A percentile compares a stretch with the other conserved stretches of the same genome.
Evolutionary conservation across 768 basidiomycete genomes (phyloP).

Genomic region (Lanmaoa pseudosensibilis): DNA sequence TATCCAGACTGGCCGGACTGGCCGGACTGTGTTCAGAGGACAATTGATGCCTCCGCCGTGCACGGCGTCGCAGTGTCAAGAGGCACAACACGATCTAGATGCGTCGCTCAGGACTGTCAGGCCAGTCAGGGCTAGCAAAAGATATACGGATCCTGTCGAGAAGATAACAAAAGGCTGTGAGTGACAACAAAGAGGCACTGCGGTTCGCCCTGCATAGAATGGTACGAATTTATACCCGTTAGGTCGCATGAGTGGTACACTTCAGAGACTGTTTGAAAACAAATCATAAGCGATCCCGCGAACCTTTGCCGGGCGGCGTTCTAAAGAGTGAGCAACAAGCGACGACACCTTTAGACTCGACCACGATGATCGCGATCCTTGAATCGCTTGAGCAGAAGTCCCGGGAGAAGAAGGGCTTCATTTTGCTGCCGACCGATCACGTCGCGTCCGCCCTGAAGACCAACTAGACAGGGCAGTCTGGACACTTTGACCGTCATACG

Average conservation of each 20-base stretch:
- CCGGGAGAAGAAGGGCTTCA: conserved; percentile 17
- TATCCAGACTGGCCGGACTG: neutral
- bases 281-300: conserved; percentile 32
- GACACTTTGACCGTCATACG: neutral
- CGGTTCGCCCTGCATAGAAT: neutral
- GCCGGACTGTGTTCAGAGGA: neutral
- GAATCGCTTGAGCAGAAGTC: conserved; percentile 27
- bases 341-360: conserved; percentile 27
- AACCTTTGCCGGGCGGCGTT: conserved; percentile 31
- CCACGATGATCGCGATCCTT: conserved; percentile 29
- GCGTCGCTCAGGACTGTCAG: neutral
- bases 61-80: conserved; percentile 17
- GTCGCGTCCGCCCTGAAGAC: conserved; percentile 1
- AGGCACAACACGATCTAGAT: conserved; percentile 12
- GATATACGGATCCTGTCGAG: neutral
- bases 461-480: neutral
- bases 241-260: neutral
- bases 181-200: conserved; percentile 1
- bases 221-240: neutral
- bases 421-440: conserved; percentile 28
- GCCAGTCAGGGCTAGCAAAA: neutral
- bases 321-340: conserved; percentile 23
- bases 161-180: neutral
- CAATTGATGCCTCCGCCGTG: neutral
- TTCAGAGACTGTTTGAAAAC: neutral